These are phyloP conservation scores for Xylaria hypoxylon DNA, from an alignment of 2,329 filamentous ascomycete genomes.

Conservation along the genomic window DNA sequence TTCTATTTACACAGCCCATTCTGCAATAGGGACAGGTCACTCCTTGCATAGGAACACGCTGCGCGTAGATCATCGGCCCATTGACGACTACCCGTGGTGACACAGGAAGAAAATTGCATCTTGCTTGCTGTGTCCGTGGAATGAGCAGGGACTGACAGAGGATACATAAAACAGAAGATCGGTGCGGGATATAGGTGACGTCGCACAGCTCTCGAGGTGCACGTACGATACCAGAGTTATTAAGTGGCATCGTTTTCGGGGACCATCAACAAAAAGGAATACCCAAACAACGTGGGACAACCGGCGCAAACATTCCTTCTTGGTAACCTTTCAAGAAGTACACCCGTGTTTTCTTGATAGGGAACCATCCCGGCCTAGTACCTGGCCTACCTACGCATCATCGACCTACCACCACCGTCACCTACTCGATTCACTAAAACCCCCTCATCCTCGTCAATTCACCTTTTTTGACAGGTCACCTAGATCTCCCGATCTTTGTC, in stretches of 20 bases:
- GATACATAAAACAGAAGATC: constrained; percentile 15
- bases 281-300: constrained; percentile 9
- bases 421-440: neutral
- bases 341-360: constrained; percentile 5
- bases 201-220: constrained; percentile 22
- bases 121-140: constrained; percentile 9
- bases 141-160: constrained; percentile 4
- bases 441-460: neutral
- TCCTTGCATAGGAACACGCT: constrained; percentile 12
- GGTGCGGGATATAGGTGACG: constrained; percentile 25
- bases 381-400: neutral
- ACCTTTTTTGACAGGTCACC: constrained; percentile 4
- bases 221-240: constrained; percentile 18
- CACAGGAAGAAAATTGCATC: constrained; percentile 22
- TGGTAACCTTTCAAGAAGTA: neutral
- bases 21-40: constrained; percentile 12
- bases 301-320: constrained; percentile 22
- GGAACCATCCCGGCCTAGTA: constrained; percentile 2
- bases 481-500: neutral
- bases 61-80: constrained; percentile 7
- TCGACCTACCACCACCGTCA: neutral
- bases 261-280: neutral
- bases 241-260: constrained; percentile 19
- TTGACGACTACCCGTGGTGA: constrained; percentile 16
- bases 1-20: constrained; percentile 10